phyloP scores from a whole-genome alignment of 352 stramenopile species.

The Pythium chondricola region DNA sequence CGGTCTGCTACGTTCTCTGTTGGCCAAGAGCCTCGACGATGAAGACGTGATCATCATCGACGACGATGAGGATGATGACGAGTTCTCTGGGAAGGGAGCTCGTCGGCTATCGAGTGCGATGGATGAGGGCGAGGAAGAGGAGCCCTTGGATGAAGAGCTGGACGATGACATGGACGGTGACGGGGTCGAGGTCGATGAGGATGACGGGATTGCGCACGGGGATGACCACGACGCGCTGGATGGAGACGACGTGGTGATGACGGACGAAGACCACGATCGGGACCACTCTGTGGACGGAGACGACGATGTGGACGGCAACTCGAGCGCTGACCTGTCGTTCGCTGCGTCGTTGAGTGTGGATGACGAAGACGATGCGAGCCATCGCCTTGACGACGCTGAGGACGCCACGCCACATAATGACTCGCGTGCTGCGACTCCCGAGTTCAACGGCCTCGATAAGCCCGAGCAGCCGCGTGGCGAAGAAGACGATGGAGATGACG shows the following conservation, averaged over 20 bases:
- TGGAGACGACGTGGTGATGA: constrained; percentile 15
- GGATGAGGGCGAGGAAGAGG: constrained; percentile 27
- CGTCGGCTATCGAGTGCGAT: constrained; percentile 6
- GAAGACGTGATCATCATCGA: constrained; percentile 55
- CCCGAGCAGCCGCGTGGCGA: constrained; percentile 1
- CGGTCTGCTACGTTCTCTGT: constrained; percentile 40
- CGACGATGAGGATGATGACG: constrained; percentile 26
- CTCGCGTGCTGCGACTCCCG: constrained; percentile 11
- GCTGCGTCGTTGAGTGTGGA: constrained; percentile 13
- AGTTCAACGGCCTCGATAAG: constrained; percentile 7
- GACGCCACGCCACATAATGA: constrained; percentile 1
- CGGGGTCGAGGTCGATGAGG: constrained; percentile 30
- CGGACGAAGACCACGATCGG: constrained; percentile 9
- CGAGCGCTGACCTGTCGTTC: constrained; percentile 7
- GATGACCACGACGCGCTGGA: constrained; percentile 3
- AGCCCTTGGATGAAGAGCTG: constrained; percentile 6
- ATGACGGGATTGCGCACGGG: constrained; percentile 9
- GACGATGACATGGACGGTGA: constrained; percentile 21
- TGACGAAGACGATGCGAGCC: constrained; percentile 4
- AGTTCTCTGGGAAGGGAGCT: constrained; percentile 17
- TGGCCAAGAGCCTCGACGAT: constrained; percentile 41
- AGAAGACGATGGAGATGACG: constrained; percentile 26
- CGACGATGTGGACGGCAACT: constrained; percentile 7
- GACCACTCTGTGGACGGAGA: constrained; percentile 8
- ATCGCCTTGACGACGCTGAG: constrained; percentile 7